Base-by-base conservation (phyloP, 2,329 filamentous ascomycete species). In the Xylaria arbuscula region DNA sequence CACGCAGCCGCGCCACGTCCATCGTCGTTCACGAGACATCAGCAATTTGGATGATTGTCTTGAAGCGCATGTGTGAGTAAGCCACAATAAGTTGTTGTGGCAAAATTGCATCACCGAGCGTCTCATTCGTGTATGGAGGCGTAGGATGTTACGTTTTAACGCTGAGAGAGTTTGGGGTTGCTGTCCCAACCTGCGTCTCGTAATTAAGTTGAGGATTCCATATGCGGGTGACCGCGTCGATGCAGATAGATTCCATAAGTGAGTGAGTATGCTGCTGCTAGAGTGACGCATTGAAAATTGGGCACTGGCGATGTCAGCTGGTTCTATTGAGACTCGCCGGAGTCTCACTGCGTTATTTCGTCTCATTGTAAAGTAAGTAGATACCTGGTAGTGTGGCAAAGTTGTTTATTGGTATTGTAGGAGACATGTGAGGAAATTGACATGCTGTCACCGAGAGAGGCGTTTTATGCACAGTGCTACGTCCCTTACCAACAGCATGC, bases 1-100 rank as follows among this genome's bases (percentile, higher is more conserved):
- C 55, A 53, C 28, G 28, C 34, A 45, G 48, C 50, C 38, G 19
- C 64, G 40, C 50, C 13, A 50, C 54, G 48, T 42, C 57, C 24
- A 36, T 13, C 34, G 11, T 15, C 53, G 19, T 13, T 15, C 28
- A 32, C 32, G 15, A 24, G 28, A 24, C n/a, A 22, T 42, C 9
- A 48, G 11, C 28, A 38, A 10, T 38, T 2, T 42, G 53, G 4
- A 15, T 19, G 6, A 10, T 19, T 59, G 7, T 5, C 19, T 24
- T n/a, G 15, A 17, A n/a, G 15, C 4, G n/a, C 22, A 9, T 34
- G 8, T n/a, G 13, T 17, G 28, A 7, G 56, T 32, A 22, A 42
- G 9, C 10, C 50, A 24, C 36, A n/a, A 62, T 24, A 17, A 40
- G 28, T 47, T 24, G 19, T 38, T 38, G 2, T 22, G 22, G 22